Evolutionary conservation across 768 basidiomycete species (phyloP).

Genomic region (Boletus rubropictus): DNA sequence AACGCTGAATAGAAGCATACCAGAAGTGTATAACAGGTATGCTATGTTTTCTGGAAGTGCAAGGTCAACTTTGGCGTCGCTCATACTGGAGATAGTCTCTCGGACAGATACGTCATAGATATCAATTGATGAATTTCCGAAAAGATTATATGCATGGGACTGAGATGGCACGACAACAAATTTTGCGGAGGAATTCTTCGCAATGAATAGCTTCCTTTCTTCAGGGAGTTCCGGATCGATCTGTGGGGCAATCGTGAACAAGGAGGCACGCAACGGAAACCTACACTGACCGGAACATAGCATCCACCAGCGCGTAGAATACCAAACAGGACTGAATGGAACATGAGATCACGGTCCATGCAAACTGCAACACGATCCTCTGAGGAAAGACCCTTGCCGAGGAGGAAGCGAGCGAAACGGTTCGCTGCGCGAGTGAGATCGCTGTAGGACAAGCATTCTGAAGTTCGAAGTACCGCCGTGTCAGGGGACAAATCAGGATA

Average conservation of each 20-base stretch:
- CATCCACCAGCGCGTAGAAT: constrained; percentile 46
- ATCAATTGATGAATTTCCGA: constrained; percentile 19
- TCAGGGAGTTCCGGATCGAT: constrained; percentile 46
- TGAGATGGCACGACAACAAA: constrained; percentile 37
- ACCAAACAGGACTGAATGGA: constrained; percentile 40
- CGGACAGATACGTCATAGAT: constrained; percentile 20
- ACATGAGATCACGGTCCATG: constrained; percentile 37
- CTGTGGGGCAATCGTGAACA: constrained; percentile 22
- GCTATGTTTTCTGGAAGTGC: constrained; percentile 33
- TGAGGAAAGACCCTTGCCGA: constrained; percentile 29
- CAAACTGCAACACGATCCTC: constrained; percentile 44
- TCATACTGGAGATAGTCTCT: constrained; percentile 26
- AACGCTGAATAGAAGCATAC: constrained; percentile 18
- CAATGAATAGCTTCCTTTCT: constrained; percentile 43
- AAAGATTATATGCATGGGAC: constrained; percentile 3
- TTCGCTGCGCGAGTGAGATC: constrained; percentile 36
- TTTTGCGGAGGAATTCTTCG: constrained; percentile 36
- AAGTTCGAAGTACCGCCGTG: neutral
- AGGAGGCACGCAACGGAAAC: constrained; percentile 9
- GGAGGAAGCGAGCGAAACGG: constrained; percentile 39
- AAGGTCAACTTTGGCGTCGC: constrained; percentile 23
- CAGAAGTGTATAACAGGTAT: constrained; percentile 48
- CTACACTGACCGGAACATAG: constrained; percentile 41
- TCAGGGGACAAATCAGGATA: constrained; percentile 13
- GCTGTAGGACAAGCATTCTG: constrained; percentile 26